Evolutionary conservation across 345 rosid genomes (phyloP).

Genomic region (Rhodamnia argentea): DNA sequence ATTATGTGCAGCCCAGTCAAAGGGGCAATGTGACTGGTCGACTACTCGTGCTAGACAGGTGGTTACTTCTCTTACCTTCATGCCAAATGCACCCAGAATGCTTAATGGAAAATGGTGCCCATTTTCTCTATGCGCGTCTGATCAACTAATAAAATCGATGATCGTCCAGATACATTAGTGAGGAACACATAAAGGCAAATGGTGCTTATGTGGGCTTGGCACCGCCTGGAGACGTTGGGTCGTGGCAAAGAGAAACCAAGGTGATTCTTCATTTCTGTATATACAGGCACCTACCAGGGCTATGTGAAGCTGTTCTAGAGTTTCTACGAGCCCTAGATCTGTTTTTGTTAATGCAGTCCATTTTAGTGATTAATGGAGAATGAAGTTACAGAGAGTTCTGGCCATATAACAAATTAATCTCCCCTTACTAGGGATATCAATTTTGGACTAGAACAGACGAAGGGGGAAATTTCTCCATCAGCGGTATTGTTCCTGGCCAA

Average conservation of each 20-base stretch:
- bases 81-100: not conserved
- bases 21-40: conserved; percentile 61
- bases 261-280: conserved; percentile 12
- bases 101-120: not conserved
- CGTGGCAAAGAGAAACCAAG: conserved; percentile 93
- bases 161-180: conserved; percentile 16
- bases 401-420: not conserved
- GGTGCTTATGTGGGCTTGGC: conserved; percentile 82
- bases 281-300: not conserved
- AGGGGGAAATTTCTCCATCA: conserved; percentile 50
- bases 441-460: conserved; percentile 67
- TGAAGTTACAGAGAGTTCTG: not conserved
- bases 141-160: not conserved
- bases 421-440: conserved; percentile 60
- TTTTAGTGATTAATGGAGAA: not conserved
- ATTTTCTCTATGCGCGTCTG: not conserved
- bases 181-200: conserved; percentile 22
- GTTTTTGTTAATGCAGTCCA: not conserved
- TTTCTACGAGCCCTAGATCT: not conserved
- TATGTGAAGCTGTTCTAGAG: not conserved
- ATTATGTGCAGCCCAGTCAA: conserved; percentile 47
- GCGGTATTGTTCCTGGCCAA: conserved; percentile 30
- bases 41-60: conserved; percentile 62
- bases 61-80: not conserved
- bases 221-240: conserved; percentile 71